phyloP scores from a whole-genome alignment of 805 yeast genomes.

The Saccharomycopsis oosterbeekiorum region DNA sequence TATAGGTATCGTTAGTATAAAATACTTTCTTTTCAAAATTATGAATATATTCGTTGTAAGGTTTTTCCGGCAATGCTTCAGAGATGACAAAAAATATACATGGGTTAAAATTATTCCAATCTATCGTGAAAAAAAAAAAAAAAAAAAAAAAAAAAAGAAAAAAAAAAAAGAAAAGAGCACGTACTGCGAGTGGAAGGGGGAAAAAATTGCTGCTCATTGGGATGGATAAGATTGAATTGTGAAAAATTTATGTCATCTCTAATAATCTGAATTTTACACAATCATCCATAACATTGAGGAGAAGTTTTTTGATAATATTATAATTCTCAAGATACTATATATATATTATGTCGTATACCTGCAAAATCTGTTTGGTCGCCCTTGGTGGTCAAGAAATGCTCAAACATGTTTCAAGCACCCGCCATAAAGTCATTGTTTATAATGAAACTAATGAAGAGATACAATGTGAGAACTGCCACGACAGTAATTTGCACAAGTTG shows the following conservation, averaged over 20 bases:
- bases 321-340: background rate
- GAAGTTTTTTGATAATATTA: too few species aligned
- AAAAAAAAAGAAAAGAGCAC: background rate
- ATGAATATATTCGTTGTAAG: too few species aligned
- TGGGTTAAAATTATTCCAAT: background rate
- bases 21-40: too few species aligned
- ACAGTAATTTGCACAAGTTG: constrained; percentile 43
- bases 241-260: background rate
- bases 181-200: background rate
- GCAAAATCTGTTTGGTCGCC: constrained; percentile 36
- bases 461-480: constrained; percentile 48
- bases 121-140: background rate
- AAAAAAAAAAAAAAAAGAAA: too few species aligned
- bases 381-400: constrained; percentile 33
- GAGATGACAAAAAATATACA: background rate
- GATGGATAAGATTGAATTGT: background rate
- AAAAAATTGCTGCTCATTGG: background rate
- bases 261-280: background rate
- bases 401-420: constrained; percentile 42
- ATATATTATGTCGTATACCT: constrained; percentile 22
- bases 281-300: too few species aligned
- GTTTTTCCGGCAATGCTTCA: background rate
- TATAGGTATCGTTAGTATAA: too few species aligned
- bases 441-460: constrained; percentile 31
- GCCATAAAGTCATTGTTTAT: constrained; percentile 40